Base-by-base conservation (phyloP, 495 filamentous ascomycete genomes). In the Penicillium silybi region DNA sequence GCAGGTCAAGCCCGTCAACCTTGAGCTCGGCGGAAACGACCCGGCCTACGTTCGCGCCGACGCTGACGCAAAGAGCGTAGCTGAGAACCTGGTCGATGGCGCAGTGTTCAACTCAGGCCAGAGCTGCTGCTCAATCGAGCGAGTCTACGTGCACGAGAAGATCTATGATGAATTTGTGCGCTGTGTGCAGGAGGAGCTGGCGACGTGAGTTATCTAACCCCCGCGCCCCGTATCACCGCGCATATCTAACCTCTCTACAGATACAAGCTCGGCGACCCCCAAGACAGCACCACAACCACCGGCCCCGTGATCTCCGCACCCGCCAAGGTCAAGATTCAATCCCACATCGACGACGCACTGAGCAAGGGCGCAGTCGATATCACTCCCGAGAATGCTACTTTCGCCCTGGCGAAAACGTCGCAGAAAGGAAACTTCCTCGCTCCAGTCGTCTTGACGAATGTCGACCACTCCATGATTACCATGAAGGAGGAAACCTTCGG, bases 401-500 rank as follows among this genome's bases (percentile, higher is more conserved):
- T 97, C 60, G 19, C 50, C 27, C 26, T 61, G 18, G 67, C 65
- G 49, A 80, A 74, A 18, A 80, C 84, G 1, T 86, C 87, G 4
- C 32, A 72, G 6, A 84, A 83, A 55, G 91, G 91, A 26, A 96
- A 95, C 73, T 96, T 85, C 62, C 79, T 97, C 22, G 83, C 83
- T 50, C 95, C 93, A 3, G 90, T 87, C 7, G 81, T 98, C 35
- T 75, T 98, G 42, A 87, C 82, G 9, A 79, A 85, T 59, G 90
- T 93, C 45, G 85, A 84, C 45, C 93, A 97, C 66, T 72, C 71
- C 57, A 98, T 98, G 93, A 66, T 68, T 13, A 83, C 95, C 38
- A 96, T 98, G 95, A 90, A 72, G 15, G 90, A 97, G 38, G 93
- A 98, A 71, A 97, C 93, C 0, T 98, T 98, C 57, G 93, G 93